Evolutionary conservation across 306 rosid species (phyloP), one percentile per base, ranked within the genome.

Genomic region (Leucaena leucocephala): DNA sequence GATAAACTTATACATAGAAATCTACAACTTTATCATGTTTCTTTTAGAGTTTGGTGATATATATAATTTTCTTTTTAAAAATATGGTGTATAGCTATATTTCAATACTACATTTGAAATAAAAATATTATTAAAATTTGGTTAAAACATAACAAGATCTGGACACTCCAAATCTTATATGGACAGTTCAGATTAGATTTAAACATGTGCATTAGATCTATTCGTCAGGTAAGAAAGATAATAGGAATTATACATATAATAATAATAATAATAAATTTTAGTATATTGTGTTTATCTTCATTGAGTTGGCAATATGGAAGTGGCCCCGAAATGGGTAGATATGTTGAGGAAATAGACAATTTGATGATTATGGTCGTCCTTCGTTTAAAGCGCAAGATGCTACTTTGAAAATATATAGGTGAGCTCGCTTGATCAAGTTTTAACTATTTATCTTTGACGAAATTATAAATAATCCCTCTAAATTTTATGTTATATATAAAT

Each of bases 21-120:
- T 61, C 8, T 66, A 66, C 55, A 77, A 48, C 35, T n/a, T 65
- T 74, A 46, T 78, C 14, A 66, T 65, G 67, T 9, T 48, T 76
- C 6, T 9, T 9, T 3, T 2, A 21, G 35, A 8, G 16, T 61
- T 63, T 36, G 35, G 68, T 34, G 42, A 6, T 16, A 16, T 17
- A 52, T 17, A 4, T 52, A 52, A 40, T 40, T 40, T 40, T 40
- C 5, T 6, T 6, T 40, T 40, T 40, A 40, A 40, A 40, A 40
- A 40, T 40, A 40, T 40, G 43, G 1, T 40, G 43, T 4, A 40
- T 36, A 36, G 39, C 39, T 36, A 4, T 36, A 36, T 36, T 36
- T 36, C 27, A 4, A 36, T 36, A 36, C 4, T 36, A 36, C 2
- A 36, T 36, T 36, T 36, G 39, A 36, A 8, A 7, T 5, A 40